Evolutionary conservation across 768 basidiomycete species (phyloP), one percentile per base, ranked within the genome.

Genomic region (Strobilomyces confusus): DNA sequence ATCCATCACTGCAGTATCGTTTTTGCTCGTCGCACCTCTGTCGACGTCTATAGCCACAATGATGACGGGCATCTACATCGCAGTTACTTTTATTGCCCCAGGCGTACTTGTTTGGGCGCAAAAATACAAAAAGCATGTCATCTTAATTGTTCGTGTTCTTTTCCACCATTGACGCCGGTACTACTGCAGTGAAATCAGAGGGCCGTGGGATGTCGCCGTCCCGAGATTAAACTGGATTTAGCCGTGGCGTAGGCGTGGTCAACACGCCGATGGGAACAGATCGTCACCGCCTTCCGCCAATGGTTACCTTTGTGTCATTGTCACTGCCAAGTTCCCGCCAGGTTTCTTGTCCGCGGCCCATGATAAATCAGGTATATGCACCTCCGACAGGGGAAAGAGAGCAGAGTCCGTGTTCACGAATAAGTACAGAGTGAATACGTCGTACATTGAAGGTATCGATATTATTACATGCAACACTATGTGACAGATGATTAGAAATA

Each of bases 161-260:
- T 52, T 54, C 54, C 38, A 45, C 47, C 51, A 22, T 38, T 56
- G 51, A 58, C 54, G 37, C 52, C 48, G 41, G 46, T 51, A n/a
- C 20, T 48, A 52, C 60, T 49, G n/a, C 64, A 93, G 91, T 69
- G 89, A 92, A 72, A 86, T 94, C 67, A 81, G 88, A 55, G 92
- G 92, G 9, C 87, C 90, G 57, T 94, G 92, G 92, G 92, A 94
- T 67, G 87, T 89, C 25, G 91, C 91, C 26, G 79, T 85, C 59
- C 91, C 91, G 33, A 82, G 81, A 70, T 72, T 85, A 43, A 81
- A 82, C 64, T 80, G 69, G 63, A 59, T 54, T 55, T 66, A 57
- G 53, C 54, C 45, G 36, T 53, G 52, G n/a, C 45, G 43, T 46
- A 37, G 47, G 61, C 64, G 64, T 68, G 69, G 62, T 46, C 52